Evolutionary conservation across 495 filamentous ascomycete species (phyloP), one percentile per base, ranked within the genome.

Genomic region (Talaromyces wortmannii): DNA sequence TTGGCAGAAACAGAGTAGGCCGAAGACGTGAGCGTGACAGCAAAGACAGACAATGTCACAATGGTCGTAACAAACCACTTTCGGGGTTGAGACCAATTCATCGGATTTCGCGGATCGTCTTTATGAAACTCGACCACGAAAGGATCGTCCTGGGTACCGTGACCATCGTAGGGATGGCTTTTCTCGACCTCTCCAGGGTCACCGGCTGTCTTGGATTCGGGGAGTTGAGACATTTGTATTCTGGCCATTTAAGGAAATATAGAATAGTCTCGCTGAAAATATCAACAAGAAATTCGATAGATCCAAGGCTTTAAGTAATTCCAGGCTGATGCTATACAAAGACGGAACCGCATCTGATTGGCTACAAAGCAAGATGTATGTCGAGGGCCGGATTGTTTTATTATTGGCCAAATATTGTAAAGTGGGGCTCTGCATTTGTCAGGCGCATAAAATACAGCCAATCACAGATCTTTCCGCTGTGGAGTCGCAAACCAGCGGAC

Each of bases 91-190:
- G 16, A 17, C 52, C 55, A 88, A 15, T 67, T 69, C 75, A 85
- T 79, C 1, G 85, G 82, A 64, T 89, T 83, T 51, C 76, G 70
- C 1, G 74, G 68, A 63, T 90, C 87, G 31, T 81, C 62, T 10
- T 78, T 76, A 0, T 86, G 73, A 61, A 81, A 90, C 31, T 83
- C 78, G 56, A 89, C 83, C n/a, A 87, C 60, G 57, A 80, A 90
- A 2, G 86, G 87, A 36, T 85, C 78, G 5, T 83, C 78, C 31
- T 75, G 63, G 4, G 84, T 89, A 46, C 86, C 87, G n/a, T 53
- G 17, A 40, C 52, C 52, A 33, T 44, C 29, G 11, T 52, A 52
- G 33, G 29, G 5, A 4, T 23, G 17, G 1, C 15, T 13, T 42
- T 83, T 77, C 55, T 82, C 63, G 10, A 89, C 76, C 54, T 75